Percentiles rank a stretch among this genome's conserved stretches.
phyloP scores from a whole-genome alignment of 2,329 filamentous ascomycete species.

The Didymosphaeria variabile region DNA sequence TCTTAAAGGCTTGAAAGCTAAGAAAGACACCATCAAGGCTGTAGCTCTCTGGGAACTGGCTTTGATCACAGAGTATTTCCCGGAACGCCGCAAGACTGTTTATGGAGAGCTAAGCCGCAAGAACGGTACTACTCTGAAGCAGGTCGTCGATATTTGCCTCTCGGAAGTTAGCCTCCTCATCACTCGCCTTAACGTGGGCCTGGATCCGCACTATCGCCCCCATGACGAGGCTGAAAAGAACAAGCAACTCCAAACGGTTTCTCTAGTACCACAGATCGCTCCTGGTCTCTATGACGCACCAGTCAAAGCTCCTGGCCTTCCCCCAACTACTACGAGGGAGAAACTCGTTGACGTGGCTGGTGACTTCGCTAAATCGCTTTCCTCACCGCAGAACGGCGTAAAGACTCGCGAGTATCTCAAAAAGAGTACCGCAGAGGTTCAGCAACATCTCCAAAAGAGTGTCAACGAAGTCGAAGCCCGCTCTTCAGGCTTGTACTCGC shows the following conservation, averaged over 20 bases:
- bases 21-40: slow-evolving; percentile 77
- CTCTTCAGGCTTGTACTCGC: slow-evolving; percentile 36
- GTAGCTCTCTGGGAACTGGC: slow-evolving; percentile 94
- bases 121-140: slow-evolving; percentile 81
- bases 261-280: slow-evolving; percentile 60
- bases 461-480: slow-evolving; percentile 32
- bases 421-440: slow-evolving; percentile 35
- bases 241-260: slow-evolving; percentile 43
- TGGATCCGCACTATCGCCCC: slow-evolving; percentile 37
- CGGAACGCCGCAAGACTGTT: slow-evolving; percentile 79
- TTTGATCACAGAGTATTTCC: slow-evolving; percentile 78
- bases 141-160: slow-evolving; percentile 76
- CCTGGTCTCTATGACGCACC: slow-evolving; percentile 59
- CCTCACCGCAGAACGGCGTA: slow-evolving; percentile 43
- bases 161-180: slow-evolving; percentile 74
- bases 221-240: slow-evolving; percentile 25
- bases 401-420: slow-evolving; percentile 46
- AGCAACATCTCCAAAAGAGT: slow-evolving; percentile 16
- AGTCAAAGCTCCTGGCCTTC: slow-evolving; percentile 55
- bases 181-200: slow-evolving; percentile 67
- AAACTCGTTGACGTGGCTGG: slow-evolving; percentile 43
- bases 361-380: slow-evolving; percentile 56
- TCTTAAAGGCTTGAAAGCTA: slow-evolving; percentile 82
- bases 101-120: slow-evolving; percentile 87
- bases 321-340: slow-evolving; percentile 45